Conservation (phyloP, 257 asterid genomes). For the Ocimum tenuiflorum region DNA sequence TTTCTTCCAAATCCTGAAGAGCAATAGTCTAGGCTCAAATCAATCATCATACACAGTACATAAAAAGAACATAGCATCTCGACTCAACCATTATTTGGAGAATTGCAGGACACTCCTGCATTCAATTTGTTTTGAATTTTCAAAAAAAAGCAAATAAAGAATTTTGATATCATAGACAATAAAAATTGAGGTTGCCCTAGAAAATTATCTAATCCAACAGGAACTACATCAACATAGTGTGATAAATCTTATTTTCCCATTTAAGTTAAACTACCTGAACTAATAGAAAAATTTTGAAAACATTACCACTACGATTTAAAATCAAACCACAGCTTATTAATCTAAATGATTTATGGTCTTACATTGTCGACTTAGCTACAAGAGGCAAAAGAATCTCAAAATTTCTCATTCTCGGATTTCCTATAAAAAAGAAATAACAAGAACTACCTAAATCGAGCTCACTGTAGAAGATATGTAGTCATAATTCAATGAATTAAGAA, state of each 20-base stretch:
- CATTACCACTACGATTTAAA: not conserved
- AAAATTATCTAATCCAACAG: slow-evolving; percentile 5
- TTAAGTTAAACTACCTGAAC: slow-evolving; percentile 10
- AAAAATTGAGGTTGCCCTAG: not conserved
- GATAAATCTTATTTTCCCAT: not conserved
- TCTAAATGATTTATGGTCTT: not conserved
- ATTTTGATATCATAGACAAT: not conserved
- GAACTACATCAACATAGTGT: not conserved
- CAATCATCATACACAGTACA: not conserved
- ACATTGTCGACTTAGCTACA: not conserved
- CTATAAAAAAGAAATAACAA: not conserved
- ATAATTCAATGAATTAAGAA: not conserved
- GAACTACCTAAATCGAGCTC: not conserved
- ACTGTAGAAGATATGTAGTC: not conserved
- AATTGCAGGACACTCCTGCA: not conserved
- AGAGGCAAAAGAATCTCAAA: not conserved
- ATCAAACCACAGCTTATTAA: not conserved
- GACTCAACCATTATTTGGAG: not conserved
- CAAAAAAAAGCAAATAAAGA: not conserved
- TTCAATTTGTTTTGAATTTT: not conserved
- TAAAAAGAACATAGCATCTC: not conserved
- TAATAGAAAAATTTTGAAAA: not conserved
- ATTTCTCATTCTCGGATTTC: not conserved
- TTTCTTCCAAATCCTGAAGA: not conserved
- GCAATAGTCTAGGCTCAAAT: not conserved